Base-by-base conservation (phyloP, 768 basidiomycete species). In the Podaxis carcinomalis region DNA sequence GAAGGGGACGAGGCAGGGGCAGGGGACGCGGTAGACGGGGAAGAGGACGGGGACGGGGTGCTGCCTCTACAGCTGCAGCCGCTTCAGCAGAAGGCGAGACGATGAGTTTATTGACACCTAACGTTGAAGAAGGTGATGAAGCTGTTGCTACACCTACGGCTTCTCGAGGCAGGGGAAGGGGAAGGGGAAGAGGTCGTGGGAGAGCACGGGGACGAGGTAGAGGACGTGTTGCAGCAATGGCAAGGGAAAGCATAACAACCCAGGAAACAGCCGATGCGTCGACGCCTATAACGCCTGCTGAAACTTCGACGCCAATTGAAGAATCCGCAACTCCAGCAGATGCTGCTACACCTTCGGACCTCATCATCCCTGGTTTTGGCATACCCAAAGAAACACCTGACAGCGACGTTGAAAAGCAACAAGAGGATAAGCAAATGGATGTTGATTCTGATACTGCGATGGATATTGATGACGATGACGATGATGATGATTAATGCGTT, bases 181-280 rank as follows among this genome's bases (percentile, higher is more conserved):
- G 76, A 14, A 62, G 75, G 35, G 73, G 71, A 10, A 67, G 73
- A 42, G 69, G 71, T 25, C 67, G 77, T 9, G 75, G 73, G 0
- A 69, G 77, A 19, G 75, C 73, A 2, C 71, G 80, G 36, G 74
- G 72, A 37, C 70, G 72, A 27, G 62, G 68, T 25, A 56, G 75
- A 64, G 72, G 72, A 21, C 72, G 68, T 40, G 62, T 70, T 10
- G 70, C 60, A 1, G 62, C 57, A n/a, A 66, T 66, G n/a, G 65
- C 61, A 37, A 61, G 62, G 32, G 66, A 62, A n/a, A 64, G 42
- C 23, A 39, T 21, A 4, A 36, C 47, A 16, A 50, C 36, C 13
- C 59, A 67, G 49, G 69, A 68, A 9, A 62, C 65, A 5, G 62
- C 63, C 25, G 65, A 55, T 32, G 37, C 7, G 11, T 51, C 57